These are phyloP conservation scores for Claviceps monticola DNA, from an alignment of 2,329 filamentous ascomycete genomes.

Conservation along the genomic window DNA sequence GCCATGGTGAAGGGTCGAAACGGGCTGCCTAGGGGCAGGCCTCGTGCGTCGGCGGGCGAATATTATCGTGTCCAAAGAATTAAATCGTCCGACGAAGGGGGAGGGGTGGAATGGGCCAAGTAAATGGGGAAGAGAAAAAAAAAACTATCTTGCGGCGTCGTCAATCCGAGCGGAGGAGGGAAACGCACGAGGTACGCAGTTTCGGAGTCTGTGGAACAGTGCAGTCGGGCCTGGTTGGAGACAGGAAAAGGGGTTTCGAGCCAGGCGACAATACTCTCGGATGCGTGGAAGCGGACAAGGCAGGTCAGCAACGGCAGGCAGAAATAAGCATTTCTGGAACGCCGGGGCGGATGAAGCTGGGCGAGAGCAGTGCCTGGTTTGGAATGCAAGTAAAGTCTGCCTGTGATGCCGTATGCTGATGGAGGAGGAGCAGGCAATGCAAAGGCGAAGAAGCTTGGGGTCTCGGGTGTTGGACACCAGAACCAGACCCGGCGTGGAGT, in stretches of 20 bases:
- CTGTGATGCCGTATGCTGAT: slow-evolving; percentile 3
- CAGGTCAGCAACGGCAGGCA: slow-evolving; percentile 10
- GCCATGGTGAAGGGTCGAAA: slow-evolving; percentile 44
- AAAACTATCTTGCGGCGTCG: slow-evolving; percentile 5
- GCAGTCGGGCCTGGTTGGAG: background rate
- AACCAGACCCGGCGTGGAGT: background rate
- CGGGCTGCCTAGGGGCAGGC: slow-evolving; percentile 4
- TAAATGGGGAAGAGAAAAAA: background rate
- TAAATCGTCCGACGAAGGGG: background rate
- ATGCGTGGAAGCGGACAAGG: background rate
- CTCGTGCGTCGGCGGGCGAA: slow-evolving; percentile 4
- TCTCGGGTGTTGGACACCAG: background rate
- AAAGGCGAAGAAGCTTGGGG: slow-evolving; percentile 4
- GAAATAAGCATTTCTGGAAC: slow-evolving; percentile 10
- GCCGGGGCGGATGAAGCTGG: background rate
- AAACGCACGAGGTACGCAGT: slow-evolving; percentile 4
- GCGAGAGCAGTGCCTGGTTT: background rate
- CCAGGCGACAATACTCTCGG: slow-evolving; percentile 4
- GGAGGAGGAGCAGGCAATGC: slow-evolving; percentile 3
- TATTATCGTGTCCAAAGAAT: background rate
- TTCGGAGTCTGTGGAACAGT: slow-evolving; percentile 8
- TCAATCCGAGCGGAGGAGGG: slow-evolving; percentile 5
- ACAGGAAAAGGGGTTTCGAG: background rate
- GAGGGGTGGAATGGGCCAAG: background rate
- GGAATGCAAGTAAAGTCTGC: slow-evolving; percentile 4